Evolutionary conservation across 2,329 filamentous ascomycete species (phyloP).

Genomic region (Stemphylium vesicarium): DNA sequence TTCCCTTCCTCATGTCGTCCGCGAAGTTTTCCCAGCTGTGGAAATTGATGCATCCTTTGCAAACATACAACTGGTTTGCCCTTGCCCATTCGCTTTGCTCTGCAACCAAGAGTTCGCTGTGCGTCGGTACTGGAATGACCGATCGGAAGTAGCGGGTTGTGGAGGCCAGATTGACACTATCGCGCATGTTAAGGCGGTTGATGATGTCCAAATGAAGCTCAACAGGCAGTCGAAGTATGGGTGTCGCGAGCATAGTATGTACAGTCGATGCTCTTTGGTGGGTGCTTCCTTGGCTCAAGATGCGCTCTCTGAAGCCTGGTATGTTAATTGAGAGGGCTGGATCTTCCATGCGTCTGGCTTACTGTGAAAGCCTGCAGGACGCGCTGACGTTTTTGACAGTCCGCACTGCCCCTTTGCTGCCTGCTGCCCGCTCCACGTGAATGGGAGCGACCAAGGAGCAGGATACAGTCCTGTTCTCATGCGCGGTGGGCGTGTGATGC

Average conservation of each 20-base stretch:
- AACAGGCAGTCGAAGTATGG: slow-evolving; percentile 29
- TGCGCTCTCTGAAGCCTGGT: not conserved
- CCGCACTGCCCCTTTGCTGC: not conserved
- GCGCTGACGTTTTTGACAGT: not conserved
- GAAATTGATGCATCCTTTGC: slow-evolving; percentile 30
- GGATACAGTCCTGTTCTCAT: not conserved
- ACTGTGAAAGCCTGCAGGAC: not conserved
- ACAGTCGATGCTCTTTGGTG: not conserved
- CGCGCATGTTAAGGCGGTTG: slow-evolving; percentile 29
- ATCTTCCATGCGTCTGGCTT: slow-evolving; percentile 2
- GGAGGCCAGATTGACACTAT: slow-evolving; percentile 22
- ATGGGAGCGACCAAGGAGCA: not conserved
- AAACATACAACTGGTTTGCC: slow-evolving; percentile 28
- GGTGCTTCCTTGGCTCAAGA: not conserved
- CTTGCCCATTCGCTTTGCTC: slow-evolving; percentile 30
- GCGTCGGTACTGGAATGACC: slow-evolving; percentile 26
- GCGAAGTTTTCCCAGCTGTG: slow-evolving; percentile 29
- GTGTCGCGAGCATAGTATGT: slow-evolving; percentile 19
- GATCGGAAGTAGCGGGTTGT: slow-evolving; percentile 28
- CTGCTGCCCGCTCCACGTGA: not conserved
- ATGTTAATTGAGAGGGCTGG: slow-evolving; percentile 2
- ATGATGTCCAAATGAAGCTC: slow-evolving; percentile 34
- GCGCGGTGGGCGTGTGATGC: not conserved
- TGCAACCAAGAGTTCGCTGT: slow-evolving; percentile 28
- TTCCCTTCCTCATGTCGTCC: slow-evolving; percentile 41